phyloP scores from a whole-genome alignment of 2,329 filamentous ascomycete species.

The Hypoxylon sp. region DNA sequence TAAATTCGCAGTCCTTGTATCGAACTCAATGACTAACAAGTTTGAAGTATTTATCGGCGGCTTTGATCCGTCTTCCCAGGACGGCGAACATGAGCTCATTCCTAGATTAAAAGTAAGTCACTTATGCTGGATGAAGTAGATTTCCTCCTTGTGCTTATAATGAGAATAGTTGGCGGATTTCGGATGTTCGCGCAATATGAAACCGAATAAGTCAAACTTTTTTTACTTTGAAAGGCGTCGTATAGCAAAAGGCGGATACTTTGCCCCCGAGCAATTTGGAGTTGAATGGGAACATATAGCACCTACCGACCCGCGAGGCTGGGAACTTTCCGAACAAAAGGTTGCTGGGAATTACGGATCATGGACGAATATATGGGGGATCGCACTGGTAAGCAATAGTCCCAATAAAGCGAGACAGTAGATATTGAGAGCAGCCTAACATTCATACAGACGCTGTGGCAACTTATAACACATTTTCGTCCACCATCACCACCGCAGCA shows the following conservation, averaged over 20 bases:
- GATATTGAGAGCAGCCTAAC: constrained; percentile 11
- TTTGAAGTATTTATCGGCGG: constrained; percentile 40
- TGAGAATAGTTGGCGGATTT: constrained; percentile 44
- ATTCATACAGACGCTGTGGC: constrained; percentile 43
- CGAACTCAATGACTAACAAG: not conserved
- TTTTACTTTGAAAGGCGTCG: constrained; percentile 36
- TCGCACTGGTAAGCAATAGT: constrained; percentile 39
- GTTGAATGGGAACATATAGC: constrained; percentile 44
- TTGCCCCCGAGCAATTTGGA: constrained; percentile 49
- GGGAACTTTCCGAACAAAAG: constrained; percentile 39
- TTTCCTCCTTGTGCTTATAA: constrained; percentile 7
- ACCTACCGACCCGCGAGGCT: not conserved
- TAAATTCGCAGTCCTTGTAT: not conserved
- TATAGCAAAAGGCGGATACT: constrained; percentile 28
- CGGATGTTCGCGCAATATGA: constrained; percentile 31
- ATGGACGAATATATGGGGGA: constrained; percentile 44
- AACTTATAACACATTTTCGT: constrained; percentile 39
- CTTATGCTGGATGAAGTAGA: not conserved
- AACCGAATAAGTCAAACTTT: constrained; percentile 39
- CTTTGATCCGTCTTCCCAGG: constrained; percentile 29
- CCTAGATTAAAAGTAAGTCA: constrained; percentile 46
- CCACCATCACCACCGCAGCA: constrained; percentile 18
- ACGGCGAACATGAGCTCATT: constrained; percentile 43
- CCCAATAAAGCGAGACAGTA: not conserved
- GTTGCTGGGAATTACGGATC: constrained; percentile 47